Evolutionary conservation across 2,329 filamentous ascomycete species (phyloP).

Genomic region (Xylariomycetidae sp.): DNA sequence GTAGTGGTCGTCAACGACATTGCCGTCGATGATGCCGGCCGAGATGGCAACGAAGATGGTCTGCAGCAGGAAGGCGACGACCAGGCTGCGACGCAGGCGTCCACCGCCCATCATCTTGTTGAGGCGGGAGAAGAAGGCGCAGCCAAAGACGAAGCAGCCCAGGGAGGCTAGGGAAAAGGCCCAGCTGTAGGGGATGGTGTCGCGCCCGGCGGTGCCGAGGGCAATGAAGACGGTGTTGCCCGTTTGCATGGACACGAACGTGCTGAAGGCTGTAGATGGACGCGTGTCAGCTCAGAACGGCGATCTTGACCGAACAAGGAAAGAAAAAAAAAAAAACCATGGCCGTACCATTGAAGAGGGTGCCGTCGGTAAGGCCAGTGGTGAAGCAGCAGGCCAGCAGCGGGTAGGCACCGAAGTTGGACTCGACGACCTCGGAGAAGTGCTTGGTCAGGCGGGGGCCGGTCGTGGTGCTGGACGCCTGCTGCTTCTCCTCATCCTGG

Average conservation of each 20-base stretch:
- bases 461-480: too few relatives aligned
- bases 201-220: constrained; percentile 33
- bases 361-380: constrained; percentile 23
- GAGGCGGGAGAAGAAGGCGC: constrained; percentile 31
- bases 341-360: constrained; percentile 19
- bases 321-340: neutral
- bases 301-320: neutral
- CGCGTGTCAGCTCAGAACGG: constrained; percentile 1
- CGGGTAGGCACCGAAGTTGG: constrained; percentile 13
- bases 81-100: constrained; percentile 21
- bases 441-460: constrained; percentile 6
- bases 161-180: constrained; percentile 37
- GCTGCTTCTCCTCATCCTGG: constrained; percentile 20
- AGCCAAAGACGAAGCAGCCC: constrained; percentile 35
- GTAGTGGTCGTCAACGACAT: constrained; percentile 22
- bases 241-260: constrained; percentile 36
- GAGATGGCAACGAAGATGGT: constrained; percentile 21
- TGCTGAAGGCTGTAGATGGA: constrained; percentile 29
- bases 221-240: constrained; percentile 38
- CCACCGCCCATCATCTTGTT: constrained; percentile 23
- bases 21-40: constrained; percentile 23
- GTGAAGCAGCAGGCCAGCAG: constrained; percentile 21
- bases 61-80: constrained; percentile 23
- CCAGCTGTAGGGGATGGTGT: constrained; percentile 34
- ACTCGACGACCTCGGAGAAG: constrained; percentile 16